These are phyloP conservation scores for Stramenopiles sp. DNA, from an alignment of 352 stramenopile genomes.

Conservation along the genomic window DNA sequence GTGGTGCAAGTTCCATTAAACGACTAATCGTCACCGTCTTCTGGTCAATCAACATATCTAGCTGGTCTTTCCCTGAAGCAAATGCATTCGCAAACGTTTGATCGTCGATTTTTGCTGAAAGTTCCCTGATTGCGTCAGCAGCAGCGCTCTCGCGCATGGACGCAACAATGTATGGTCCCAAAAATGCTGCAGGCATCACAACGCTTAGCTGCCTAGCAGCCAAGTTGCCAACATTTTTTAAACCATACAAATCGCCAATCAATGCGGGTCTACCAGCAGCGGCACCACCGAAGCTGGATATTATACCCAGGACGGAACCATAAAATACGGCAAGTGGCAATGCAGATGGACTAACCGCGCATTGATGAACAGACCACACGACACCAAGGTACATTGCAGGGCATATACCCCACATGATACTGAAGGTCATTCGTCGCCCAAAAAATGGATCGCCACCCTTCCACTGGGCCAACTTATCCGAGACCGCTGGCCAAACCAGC, in stretches of 20 bases:
- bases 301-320: conserved; percentile 34
- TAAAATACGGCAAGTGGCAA: conserved; percentile 24
- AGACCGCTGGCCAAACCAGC: conserved; percentile 32
- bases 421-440: conserved; percentile 26
- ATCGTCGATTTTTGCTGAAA: conserved; percentile 27
- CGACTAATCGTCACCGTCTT: conserved; percentile 39
- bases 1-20: conserved; percentile 31
- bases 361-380: conserved; percentile 18
- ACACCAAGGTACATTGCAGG: conserved; percentile 28
- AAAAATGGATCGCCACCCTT: conserved; percentile 12
- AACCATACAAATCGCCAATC: conserved; percentile 50
- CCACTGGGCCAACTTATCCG: conserved; percentile 20
- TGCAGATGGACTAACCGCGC: conserved; percentile 21
- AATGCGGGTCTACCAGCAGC: conserved; percentile 47
- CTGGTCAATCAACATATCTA: conserved; percentile 23
- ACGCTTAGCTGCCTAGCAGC: conserved; percentile 43
- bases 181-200: conserved; percentile 46
- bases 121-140: conserved; percentile 25
- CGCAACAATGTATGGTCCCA: conserved; percentile 27
- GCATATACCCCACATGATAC: conserved; percentile 23
- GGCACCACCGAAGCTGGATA: conserved; percentile 43
- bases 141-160: conserved; percentile 25
- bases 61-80: conserved; percentile 27
- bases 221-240: conserved; percentile 50
- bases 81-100: conserved; percentile 29